Evolutionary conservation across 192 early-diverging fungal species (phyloP).

Genomic region (Linnemannia hyalina): DNA sequence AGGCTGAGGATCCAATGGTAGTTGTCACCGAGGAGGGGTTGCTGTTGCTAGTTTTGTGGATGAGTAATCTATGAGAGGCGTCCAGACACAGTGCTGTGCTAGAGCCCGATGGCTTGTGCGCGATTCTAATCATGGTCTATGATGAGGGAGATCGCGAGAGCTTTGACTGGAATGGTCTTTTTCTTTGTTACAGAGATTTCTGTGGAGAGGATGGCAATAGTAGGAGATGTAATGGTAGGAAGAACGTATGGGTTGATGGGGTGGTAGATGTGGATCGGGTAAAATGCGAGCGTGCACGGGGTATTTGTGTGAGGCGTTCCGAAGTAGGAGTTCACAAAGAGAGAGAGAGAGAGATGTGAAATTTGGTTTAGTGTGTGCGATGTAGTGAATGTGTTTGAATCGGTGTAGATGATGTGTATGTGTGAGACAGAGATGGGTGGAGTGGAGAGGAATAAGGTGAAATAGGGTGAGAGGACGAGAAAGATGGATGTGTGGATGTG

Average conservation of each 20-base stretch:
- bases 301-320: background rate
- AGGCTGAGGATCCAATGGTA: background rate
- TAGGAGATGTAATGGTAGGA: background rate
- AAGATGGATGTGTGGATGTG: background rate
- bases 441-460: background rate
- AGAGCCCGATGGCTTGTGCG: conserved; percentile 22
- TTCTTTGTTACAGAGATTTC: background rate
- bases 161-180: background rate
- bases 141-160: background rate
- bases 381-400: background rate
- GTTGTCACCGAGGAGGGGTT: background rate
- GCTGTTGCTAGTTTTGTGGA: conserved; percentile 16
- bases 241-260: background rate
- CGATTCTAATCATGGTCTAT: conserved; percentile 37
- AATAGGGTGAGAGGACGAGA: conserved; percentile 6
- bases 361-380: background rate
- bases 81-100: conserved; percentile 20
- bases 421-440: background rate
- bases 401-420: background rate
- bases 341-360: background rate
- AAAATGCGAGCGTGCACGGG: background rate
- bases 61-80: conserved; percentile 16
- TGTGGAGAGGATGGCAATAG: background rate
- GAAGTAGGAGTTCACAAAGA: background rate
- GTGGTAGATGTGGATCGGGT: background rate